Conservation (phyloP, 331 rosid genomes). For the Malus hybrid region DNA sequence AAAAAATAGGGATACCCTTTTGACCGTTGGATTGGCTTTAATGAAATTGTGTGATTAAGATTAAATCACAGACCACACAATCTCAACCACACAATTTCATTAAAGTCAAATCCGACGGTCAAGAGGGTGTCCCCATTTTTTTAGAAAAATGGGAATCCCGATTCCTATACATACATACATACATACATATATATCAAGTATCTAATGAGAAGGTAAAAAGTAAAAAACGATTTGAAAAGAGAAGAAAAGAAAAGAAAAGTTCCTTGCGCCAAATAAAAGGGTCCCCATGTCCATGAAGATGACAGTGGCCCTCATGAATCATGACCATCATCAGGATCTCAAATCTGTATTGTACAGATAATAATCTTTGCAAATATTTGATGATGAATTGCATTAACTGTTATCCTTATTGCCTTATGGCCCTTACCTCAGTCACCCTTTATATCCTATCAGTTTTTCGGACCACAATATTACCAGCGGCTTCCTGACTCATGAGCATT, state of each 20-base stretch:
- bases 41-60: no score
- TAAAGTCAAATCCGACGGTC: no score
- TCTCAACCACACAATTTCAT: no score
- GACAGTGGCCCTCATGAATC: constrained; percentile 31
- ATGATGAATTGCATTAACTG: background rate
- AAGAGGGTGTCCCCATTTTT: no score
- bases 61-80: no score
- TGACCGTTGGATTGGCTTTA: no score
- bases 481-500: background rate
- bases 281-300: constrained; percentile 27
- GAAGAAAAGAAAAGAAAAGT: constrained; percentile 18
- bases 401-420: background rate
- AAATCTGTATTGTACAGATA: background rate
- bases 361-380: background rate
- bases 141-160: no score
- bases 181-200: background rate
- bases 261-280: constrained; percentile 26
- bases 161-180: no score
- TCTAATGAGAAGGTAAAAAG: constrained; percentile 9
- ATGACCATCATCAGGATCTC: constrained; percentile 13
- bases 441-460: constrained; percentile 5
- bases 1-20: no score
- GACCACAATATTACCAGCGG: constrained; percentile 3
- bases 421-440: background rate
- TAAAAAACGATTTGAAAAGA: constrained; percentile 25